Evolutionary conservation across 805 yeast genomes (phyloP), one percentile per base, ranked within the genome.

Genomic region (Candida mattraensis): DNA sequence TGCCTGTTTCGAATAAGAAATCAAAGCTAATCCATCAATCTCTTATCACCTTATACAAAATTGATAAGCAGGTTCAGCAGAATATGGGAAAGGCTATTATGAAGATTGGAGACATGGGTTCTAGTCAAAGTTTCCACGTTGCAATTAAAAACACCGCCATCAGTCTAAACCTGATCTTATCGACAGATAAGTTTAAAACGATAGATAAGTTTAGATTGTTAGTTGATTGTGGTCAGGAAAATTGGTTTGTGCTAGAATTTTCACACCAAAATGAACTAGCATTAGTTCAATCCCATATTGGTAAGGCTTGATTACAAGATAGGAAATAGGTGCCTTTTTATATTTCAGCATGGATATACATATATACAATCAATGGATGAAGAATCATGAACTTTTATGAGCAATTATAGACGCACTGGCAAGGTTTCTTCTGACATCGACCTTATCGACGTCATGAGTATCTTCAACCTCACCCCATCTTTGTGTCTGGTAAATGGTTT

Each of bases 401-500:
- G 80, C 73, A 13, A 78, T 56, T 25, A 84, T 58, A 4, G 89
- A 83, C 18, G 95, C 89, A 47, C 87, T 75, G 22, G 91, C 80
- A 30, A 93, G 72, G 53, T 80, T 79, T 61, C 97, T 79, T 53
- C 87, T 70, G 51, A 94, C 72, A 50, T 93, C 97, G 24, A 81
- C 95, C 60, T 83, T 82, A 53, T 87, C 95, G n/a, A 93, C 97
- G 59, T 93, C 99, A 57, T 93, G 99, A 3, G 98, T 87, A 55
- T 93, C 99, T 64, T 93, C 98, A 16, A 91, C 98, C 61, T 91
- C 97, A 20, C 99, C 99, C 99, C 99, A 93, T 54, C 80, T 74
- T 15, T 78, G 79, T 22, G 95, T 85, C 63, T 93, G 99, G 61
- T 76, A 76, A 21, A 82, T 78, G 10, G 81, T 80, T 56, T 93